Conservation (phyloP, 768 basidiomycete species). For the Rhizopogon rudus region DNA sequence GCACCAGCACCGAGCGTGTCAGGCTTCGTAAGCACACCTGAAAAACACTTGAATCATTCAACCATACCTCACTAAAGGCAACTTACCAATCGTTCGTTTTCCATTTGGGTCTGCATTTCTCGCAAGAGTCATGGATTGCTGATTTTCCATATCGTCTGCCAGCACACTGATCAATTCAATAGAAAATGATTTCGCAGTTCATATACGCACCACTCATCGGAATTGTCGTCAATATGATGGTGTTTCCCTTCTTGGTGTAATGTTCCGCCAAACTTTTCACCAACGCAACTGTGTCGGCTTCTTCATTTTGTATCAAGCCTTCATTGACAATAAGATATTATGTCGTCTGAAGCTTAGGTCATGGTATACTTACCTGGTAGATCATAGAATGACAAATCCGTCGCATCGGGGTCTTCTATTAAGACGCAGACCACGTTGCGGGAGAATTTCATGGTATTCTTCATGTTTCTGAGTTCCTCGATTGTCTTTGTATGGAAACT, state of each 20-base stretch:
- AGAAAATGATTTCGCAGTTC: not conserved
- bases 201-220: conserved; percentile 51
- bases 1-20: too few relatives aligned
- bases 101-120: conserved; percentile 47
- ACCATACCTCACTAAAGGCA: not conserved
- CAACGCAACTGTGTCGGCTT: conserved; percentile 36
- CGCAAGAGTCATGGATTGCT: conserved; percentile 52
- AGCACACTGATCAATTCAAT: not conserved
- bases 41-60: not conserved
- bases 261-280: conserved; percentile 43
- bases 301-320: conserved; percentile 50
- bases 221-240: conserved; percentile 60
- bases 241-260: conserved; percentile 45
- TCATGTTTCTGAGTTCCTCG: conserved; percentile 24
- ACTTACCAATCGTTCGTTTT: conserved; percentile 56
- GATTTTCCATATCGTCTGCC: conserved; percentile 65
- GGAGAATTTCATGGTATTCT: conserved; percentile 28
- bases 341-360: not conserved
- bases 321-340: not conserved
- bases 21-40: too few relatives aligned
- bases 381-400: conserved; percentile 36
- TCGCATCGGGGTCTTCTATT: conserved; percentile 33
- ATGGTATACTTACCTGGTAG: conserved; percentile 27
- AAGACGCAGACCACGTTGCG: conserved; percentile 38
- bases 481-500: conserved; percentile 18